Base-by-base conservation (phyloP, 2,329 filamentous ascomycete species). In the Calycina herbarum region DNA sequence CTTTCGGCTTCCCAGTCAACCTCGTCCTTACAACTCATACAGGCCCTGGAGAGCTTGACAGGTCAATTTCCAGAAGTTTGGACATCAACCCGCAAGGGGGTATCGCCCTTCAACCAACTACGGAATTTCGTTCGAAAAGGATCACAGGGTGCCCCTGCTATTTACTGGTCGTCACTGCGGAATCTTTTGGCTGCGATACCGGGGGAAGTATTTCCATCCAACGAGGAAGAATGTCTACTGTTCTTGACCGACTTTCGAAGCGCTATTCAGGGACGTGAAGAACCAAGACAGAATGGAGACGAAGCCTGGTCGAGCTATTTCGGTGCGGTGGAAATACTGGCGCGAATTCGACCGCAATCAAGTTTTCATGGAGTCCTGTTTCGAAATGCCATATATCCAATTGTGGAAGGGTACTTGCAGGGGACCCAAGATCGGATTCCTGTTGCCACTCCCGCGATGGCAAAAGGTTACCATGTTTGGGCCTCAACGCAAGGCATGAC, bases 241-340 rank as follows among this genome's bases (percentile, higher is more conserved):
- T 81, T 97, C 3, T 77, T 95, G 5, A 82, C 83, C 10, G 86
- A 91, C 3, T 81, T 96, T 51, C 86, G 89, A 67, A 82, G 83
- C 42, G 94, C 94, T 0, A 84, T 97, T 7, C 83, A 84, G 0
- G 86, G 84, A 63, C 88, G 89, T 69, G 91, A 95, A 42, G 94
- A 97, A 73, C 86, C 88, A 1, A 85, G 86, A 13, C 81, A 83
- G 45, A 91, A 93, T 72, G 82, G 88, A 1, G 81, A 85, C 4
- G 81, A 85, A 59, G 92, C 91, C 7, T 97, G 93, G 88, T 85
- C 83, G 33, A 85, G 87, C 15, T 98, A 96, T 74, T 84, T 94
- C 20, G 84, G 87, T 13, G 81, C 88, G 1, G 82, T 85, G 1
- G 82, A 83, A 51, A 82, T 85, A 68, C 80, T 92, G 17, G 73